Conservation (phyloP, 495 filamentous ascomycete genomes). For the Neurospora sp. region DNA sequence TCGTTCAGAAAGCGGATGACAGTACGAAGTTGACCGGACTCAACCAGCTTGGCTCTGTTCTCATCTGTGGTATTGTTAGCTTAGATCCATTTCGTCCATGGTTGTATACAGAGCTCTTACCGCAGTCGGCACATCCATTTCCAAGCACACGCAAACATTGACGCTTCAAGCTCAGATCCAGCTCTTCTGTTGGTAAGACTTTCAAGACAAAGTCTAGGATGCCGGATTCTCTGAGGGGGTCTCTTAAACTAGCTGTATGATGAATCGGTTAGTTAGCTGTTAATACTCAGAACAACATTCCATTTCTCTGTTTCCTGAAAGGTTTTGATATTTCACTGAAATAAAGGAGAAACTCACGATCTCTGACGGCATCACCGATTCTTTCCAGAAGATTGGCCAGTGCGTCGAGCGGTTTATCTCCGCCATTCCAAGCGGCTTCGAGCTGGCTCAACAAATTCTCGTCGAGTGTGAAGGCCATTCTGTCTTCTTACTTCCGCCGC, state of each 20-base stretch:
- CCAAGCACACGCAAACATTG: slow-evolving; percentile 62
- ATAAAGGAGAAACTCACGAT: slow-evolving; percentile 40
- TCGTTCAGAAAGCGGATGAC: slow-evolving; percentile 42
- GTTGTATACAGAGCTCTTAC: slow-evolving; percentile 29
- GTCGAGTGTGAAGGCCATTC: not conserved
- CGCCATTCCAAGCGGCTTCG: not conserved
- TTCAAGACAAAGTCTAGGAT: slow-evolving; percentile 57
- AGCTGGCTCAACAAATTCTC: not conserved
- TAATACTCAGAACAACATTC: not conserved
- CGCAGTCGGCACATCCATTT: slow-evolving; percentile 74
- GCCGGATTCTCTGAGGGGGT: slow-evolving; percentile 55
- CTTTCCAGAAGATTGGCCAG: not conserved
- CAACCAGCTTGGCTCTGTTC: slow-evolving; percentile 58
- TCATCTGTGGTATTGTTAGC: slow-evolving; percentile 43
- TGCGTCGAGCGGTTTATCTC: not conserved
- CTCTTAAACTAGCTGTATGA: not conserved
- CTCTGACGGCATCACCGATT: slow-evolving; percentile 52
- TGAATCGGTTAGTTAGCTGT: not conserved
- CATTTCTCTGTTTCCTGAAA: not conserved
- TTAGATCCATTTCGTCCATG: not conserved
- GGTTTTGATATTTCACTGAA: not conserved
- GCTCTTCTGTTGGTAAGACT: slow-evolving; percentile 33
- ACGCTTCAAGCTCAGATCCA: slow-evolving; percentile 24
- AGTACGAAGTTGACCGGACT: slow-evolving; percentile 46
- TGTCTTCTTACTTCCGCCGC: not conserved